Evolutionary conservation across 1,139 yeast species (phyloP), one percentile per base, ranked within the genome.

Genomic region (Yamadazyma pseudoaaseri): DNA sequence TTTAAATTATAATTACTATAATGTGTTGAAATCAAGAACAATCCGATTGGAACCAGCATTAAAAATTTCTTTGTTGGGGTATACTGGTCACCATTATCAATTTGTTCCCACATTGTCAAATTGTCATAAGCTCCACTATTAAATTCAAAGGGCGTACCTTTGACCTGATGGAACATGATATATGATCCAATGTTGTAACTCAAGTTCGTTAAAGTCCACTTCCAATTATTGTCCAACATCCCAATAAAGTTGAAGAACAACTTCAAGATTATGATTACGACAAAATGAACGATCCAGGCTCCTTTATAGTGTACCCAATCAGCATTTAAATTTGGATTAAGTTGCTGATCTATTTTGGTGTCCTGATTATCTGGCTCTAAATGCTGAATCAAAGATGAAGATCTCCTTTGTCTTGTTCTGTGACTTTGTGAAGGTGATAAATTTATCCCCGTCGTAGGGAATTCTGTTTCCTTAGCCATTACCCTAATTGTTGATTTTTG

Each of bases 21-120:
- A 58, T 92, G 97, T 2, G 97, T 90, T 38, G 95, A 81, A 33
- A 89, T 71, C 49, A 92, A 71, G 52, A 92, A 92, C 52, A 92
- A 70, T 7, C 79, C 82, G 46, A 92, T 86, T 25, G 98, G 98
- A 11, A 92, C 96, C 39, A 86, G 79, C 66, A 90, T 76, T 49
- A 92, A 69, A 54, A 89, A 92, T 62, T 92, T 92, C 69, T 92
- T 89, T 17, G 96, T 81, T 5, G 98, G 98, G 0, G 98, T 92
- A 58, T 90, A 92, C 58, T 89, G 95, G 55, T 89, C 97, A 41
- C 97, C 98, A 51, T 90, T 83, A 60, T 92, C 97, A 45, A 92
- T 83, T 62, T 92, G 98, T 61, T 92, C 98, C 98, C 98, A 92
- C 97, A 92, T 86, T 18, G 97, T 92, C 50, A 92, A 73, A 54